Conservation (phyloP, 1,284 basidiomycete species). For the Ganoderma sinense region DNA sequence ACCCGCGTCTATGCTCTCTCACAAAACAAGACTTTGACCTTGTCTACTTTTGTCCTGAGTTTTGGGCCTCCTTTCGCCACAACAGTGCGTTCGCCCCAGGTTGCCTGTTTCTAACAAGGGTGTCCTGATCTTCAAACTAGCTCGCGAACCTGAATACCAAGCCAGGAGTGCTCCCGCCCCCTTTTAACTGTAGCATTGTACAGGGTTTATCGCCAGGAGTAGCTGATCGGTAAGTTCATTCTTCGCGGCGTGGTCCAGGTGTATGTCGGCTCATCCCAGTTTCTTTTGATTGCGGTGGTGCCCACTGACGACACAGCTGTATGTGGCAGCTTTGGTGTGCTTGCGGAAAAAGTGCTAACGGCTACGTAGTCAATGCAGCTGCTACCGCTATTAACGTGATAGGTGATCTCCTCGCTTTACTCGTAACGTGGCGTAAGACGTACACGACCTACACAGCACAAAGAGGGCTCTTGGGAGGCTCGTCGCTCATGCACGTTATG, state of each 20-base stretch:
- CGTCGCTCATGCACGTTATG: neutral
- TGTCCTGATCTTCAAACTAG: neutral
- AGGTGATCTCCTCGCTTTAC: neutral
- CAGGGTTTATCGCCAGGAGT: no score
- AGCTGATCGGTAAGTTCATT: no score
- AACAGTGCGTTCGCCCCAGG: no score
- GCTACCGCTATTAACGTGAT: neutral
- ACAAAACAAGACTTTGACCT: neutral
- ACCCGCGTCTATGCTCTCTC: neutral
- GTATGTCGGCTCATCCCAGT: no score
- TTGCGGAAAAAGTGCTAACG: neutral
- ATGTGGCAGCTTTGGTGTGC: neutral
- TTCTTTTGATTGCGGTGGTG: no score
- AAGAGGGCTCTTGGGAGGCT: neutral
- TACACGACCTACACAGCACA: neutral
- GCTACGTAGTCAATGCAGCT: neutral
- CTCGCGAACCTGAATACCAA: neutral
- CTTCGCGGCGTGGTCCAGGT: no score
- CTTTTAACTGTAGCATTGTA: neutral
- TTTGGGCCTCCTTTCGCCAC: neutral
- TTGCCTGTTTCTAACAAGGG: no score
- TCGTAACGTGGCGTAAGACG: neutral
- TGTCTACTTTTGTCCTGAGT: neutral
- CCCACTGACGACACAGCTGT: neutral
- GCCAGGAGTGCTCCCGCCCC: neutral